Evolutionary conservation across 2,329 filamentous ascomycete species (phyloP), one percentile per base, ranked within the genome.

Genomic region (Diaporthe batatas): DNA sequence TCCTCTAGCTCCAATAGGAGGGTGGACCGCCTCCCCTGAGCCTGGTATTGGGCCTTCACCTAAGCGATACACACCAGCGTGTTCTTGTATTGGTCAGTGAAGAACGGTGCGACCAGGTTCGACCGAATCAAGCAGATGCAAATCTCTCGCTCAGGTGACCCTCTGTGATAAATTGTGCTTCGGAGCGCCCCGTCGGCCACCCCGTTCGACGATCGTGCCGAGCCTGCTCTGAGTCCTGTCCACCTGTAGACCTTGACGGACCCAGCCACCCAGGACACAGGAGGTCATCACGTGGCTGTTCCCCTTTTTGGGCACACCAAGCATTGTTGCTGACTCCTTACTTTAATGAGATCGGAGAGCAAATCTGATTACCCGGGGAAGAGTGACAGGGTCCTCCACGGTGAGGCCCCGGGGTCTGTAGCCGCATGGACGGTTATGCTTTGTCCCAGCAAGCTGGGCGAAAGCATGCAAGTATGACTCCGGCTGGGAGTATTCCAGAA

Each of bases 371-470:
- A 25, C 44, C 44, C 62, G 44, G 29, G 4, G 14, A 23, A 18
- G 44, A 51, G n/a, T 39, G 62, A 23, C 62, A 51, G 62, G 62
- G 44, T 65, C 44, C 51, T 51, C 18, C 44, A 65, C 21, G 21
- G 11, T 1, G 3, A 25, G 29, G 18, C 59, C 39, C 39, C 39
- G 14, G 44, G 62, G 23, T 25, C 7, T 65, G 44, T 29, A n/a
- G 21, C 44, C 29, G 62, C 25, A 36, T 65, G 62, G 23, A 65
- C 62, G 10, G 44, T 51, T 32, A 65, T 65, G 32, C 62, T 65
- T 65, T 36, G 62, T 36, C 29, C 62, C 62, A 51, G 44, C 29
- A 65, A 65, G n/a, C 62, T 65, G 42, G 62, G 62, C 62, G 44
- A 25, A 65, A 65, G 62, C 44, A 65, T 65, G 12, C 21, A 44